Evolutionary conservation across 305 asterid species (phyloP).

Genomic region (Striga hermonthica): DNA sequence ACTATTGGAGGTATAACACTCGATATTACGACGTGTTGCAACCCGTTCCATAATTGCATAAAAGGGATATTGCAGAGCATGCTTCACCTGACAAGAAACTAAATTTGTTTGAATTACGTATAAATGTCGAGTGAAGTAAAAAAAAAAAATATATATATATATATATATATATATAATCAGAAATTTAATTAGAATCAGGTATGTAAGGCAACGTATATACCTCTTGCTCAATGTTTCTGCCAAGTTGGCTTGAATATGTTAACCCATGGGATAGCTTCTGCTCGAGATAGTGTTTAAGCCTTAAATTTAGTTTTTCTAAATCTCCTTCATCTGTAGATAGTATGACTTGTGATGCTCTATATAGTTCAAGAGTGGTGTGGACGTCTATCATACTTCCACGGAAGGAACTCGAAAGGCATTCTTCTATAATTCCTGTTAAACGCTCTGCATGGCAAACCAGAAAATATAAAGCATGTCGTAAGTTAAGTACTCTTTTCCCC

Average conservation of each 20-base stretch:
- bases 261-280: slow-evolving; percentile 38
- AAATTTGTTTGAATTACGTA: slow-evolving; percentile 14
- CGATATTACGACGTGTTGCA: slow-evolving; percentile 54
- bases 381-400: slow-evolving; percentile 48
- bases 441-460: slow-evolving; percentile 46
- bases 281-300: slow-evolving; percentile 52
- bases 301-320: slow-evolving; percentile 44
- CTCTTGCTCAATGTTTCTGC: slow-evolving; percentile 50
- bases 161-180: no score
- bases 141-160: neutral
- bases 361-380: slow-evolving; percentile 49
- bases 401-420: slow-evolving; percentile 36
- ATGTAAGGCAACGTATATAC: slow-evolving; percentile 35
- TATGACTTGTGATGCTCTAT: slow-evolving; percentile 61
- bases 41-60: slow-evolving; percentile 60
- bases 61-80: slow-evolving; percentile 58
- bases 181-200: slow-evolving; percentile 7
- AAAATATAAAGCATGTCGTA: slow-evolving; percentile 14
- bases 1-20: slow-evolving; percentile 50
- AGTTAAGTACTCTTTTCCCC: neutral
- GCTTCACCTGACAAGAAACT: slow-evolving; percentile 58
- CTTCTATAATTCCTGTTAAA: slow-evolving; percentile 43
- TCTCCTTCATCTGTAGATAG: slow-evolving; percentile 47
- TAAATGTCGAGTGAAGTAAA: slow-evolving; percentile 12
- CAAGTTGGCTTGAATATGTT: slow-evolving; percentile 36